phyloP scores from a whole-genome alignment of 148 eudicot species.

The Suaeda aralocaspica region DNA sequence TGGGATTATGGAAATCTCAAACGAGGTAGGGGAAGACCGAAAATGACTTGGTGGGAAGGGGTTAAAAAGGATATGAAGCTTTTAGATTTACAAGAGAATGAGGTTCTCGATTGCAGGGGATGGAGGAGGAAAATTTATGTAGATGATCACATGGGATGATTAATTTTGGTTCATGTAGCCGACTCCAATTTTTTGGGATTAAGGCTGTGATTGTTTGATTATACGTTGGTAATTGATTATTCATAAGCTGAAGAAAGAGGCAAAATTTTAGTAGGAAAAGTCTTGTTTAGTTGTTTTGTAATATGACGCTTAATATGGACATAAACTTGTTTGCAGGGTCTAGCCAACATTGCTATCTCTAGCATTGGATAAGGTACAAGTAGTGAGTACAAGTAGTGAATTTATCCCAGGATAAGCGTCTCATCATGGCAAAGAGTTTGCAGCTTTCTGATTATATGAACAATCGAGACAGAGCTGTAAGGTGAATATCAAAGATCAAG shows the following conservation, averaged over 20 bases:
- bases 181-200: too few species aligned
- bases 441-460: slow-evolving; percentile 16
- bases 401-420: background rate
- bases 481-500: slow-evolving; percentile 18
- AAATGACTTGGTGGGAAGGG: too few species aligned
- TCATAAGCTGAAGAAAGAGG: slow-evolving; percentile 1
- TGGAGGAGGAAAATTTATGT: too few species aligned
- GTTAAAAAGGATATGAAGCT: too few species aligned
- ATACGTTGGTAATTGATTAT: too few species aligned
- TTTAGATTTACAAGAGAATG: too few species aligned
- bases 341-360: slow-evolving; percentile 1
- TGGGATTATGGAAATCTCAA: too few species aligned
- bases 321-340: slow-evolving; percentile 20
- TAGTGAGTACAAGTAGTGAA: background rate
- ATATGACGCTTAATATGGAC: background rate
- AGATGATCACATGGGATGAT: too few species aligned
- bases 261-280: background rate
- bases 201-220: too few species aligned
- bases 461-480: slow-evolving; percentile 20
- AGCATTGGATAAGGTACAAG: background rate
- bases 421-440: slow-evolving; percentile 12
- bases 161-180: too few species aligned
- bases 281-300: background rate
- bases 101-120: too few species aligned
- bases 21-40: too few species aligned